phyloP scores from a whole-genome alignment of 1,139 yeast genomes.

The Yamadazyma oceani region DNA sequence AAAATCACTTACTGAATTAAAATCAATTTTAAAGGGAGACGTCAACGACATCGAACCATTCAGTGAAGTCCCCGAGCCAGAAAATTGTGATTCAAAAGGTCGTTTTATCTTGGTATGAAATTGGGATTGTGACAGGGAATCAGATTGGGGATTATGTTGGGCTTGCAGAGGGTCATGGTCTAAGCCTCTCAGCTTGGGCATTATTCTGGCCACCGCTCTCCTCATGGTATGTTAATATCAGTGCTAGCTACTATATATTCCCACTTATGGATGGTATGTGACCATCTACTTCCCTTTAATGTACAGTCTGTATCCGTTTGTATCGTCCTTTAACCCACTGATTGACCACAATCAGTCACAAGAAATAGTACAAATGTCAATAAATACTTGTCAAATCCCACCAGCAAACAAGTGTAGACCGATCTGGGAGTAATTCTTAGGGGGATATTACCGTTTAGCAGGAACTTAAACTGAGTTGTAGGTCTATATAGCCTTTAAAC shows the following conservation, averaged over 20 bases:
- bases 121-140: neutral
- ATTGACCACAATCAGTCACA: too few relatives aligned
- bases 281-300: too few relatives aligned
- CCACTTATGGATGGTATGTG: too few relatives aligned
- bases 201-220: slow-evolving; percentile 45
- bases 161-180: neutral
- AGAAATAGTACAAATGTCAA: too few relatives aligned
- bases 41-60: slow-evolving; percentile 1
- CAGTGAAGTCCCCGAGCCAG: neutral
- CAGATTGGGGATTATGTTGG: neutral
- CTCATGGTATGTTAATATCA: slow-evolving; percentile 27
- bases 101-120: slow-evolving; percentile 4
- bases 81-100: slow-evolving; percentile 3
- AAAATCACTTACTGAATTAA: slow-evolving; percentile 57
- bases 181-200: slow-evolving; percentile 25
- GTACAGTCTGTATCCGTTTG: too few relatives aligned
- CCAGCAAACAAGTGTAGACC: too few relatives aligned
- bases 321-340: too few relatives aligned
- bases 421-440: too few relatives aligned
- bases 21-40: slow-evolving; percentile 35
- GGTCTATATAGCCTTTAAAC: too few relatives aligned
- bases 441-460: too few relatives aligned
- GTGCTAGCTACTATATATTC: neutral
- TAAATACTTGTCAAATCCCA: too few relatives aligned
- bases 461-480: too few relatives aligned